phyloP scores from a whole-genome alignment of 169 alveolate species.

The Eimeria sp. region DNA sequence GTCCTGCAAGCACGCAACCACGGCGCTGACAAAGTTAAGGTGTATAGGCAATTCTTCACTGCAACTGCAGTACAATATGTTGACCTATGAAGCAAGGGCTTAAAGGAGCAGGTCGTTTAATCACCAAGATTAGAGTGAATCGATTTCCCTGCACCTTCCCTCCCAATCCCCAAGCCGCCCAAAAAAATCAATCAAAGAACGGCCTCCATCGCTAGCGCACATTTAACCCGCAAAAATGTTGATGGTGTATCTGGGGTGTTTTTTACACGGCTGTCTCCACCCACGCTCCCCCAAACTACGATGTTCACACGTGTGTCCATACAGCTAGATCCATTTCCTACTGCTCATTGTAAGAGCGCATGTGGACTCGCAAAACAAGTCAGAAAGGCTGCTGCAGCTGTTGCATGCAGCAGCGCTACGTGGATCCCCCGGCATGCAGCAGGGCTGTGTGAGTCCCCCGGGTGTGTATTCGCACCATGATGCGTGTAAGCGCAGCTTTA shows the following conservation, averaged over 20 bases:
- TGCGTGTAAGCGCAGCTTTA: neutral
- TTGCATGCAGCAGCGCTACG: neutral
- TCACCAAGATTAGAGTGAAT: neutral
- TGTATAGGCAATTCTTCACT: neutral
- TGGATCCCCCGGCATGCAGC: neutral
- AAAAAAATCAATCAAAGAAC: too few species aligned
- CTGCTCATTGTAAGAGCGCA: neutral
- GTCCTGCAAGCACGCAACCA: conserved; percentile 12
- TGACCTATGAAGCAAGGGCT: neutral
- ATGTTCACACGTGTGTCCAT: too few species aligned
- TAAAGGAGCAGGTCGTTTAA: neutral
- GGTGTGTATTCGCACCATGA: conserved; percentile 12
- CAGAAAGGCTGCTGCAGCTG: too few species aligned
- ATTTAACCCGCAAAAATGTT: too few species aligned
- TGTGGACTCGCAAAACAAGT: neutral
- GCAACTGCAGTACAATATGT: neutral
- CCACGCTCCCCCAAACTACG: too few species aligned
- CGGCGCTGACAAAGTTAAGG: neutral
- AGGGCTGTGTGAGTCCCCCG: neutral
- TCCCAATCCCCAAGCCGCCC: neutral
- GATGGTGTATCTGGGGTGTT: neutral
- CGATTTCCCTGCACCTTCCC: neutral
- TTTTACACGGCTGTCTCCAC: neutral
- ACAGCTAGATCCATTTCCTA: neutral
- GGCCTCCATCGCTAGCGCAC: too few species aligned